phyloP scores from a whole-genome alignment of 306 rosid genomes.

The Cucurbita argyrosperma region DNA sequence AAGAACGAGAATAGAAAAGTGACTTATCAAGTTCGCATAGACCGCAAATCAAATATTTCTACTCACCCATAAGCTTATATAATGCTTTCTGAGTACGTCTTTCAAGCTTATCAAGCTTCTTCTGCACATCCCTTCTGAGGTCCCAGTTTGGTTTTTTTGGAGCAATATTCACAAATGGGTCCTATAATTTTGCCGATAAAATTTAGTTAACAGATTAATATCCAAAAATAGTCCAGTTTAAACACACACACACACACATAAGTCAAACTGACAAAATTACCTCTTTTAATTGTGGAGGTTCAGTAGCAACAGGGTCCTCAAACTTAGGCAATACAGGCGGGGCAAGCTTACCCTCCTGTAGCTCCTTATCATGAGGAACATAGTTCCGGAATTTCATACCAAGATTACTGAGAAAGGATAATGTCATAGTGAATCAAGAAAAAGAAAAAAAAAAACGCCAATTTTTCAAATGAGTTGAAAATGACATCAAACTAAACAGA shows the following conservation, averaged over 20 bases:
- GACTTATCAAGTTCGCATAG: background rate
- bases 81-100: slow-evolving; percentile 77
- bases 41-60: background rate
- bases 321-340: slow-evolving; percentile 72
- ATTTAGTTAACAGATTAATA: background rate
- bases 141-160: slow-evolving; percentile 99
- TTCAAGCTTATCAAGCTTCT: slow-evolving; percentile 92
- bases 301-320: slow-evolving; percentile 64
- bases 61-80: slow-evolving; percentile 23
- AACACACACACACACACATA: background rate
- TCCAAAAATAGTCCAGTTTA: background rate
- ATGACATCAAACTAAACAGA: background rate
- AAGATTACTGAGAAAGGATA: slow-evolving; percentile 21
- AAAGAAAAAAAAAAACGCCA: too few species aligned
- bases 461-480: background rate
- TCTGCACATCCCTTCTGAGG: slow-evolving; percentile 83
- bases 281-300: slow-evolving; percentile 44
- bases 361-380: slow-evolving; percentile 83
- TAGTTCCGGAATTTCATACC: slow-evolving; percentile 82
- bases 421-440: background rate
- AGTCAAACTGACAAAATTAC: slow-evolving; percentile 4
- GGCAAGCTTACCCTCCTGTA: slow-evolving; percentile 71
- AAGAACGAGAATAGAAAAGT: background rate
- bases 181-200: slow-evolving; percentile 22
- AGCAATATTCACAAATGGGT: slow-evolving; percentile 86